Percentiles rank a stretch among this genome's conserved stretches.
Conservation (phyloP, 805 yeast species). For the Candida ipomoeae region DNA sequence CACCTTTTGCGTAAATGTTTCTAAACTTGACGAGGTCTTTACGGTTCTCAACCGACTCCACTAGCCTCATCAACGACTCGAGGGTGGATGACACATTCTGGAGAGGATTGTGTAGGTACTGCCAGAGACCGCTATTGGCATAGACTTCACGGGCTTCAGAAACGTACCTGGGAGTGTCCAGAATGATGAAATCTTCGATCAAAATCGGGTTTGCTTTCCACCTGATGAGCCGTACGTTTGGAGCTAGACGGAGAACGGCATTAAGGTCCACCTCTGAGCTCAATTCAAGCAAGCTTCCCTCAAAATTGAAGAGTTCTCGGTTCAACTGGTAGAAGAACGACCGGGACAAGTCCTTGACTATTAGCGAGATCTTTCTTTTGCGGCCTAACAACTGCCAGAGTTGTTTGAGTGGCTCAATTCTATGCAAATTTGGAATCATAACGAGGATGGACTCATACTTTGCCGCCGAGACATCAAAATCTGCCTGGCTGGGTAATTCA, state of each 20-base stretch:
- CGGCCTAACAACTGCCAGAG: conserved; percentile 9
- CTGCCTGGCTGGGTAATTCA: conserved; percentile 5
- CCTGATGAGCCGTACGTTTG: conserved; percentile 39
- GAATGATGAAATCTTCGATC: conserved; percentile 36
- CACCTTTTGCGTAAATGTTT: conserved; percentile 58
- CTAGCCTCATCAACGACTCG: conserved; percentile 43
- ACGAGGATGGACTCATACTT: conserved; percentile 8
- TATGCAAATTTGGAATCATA: conserved; percentile 6
- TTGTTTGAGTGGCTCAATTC: conserved; percentile 5
- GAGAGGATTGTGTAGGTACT: conserved; percentile 44
- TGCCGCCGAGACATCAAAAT: not conserved
- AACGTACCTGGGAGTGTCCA: not conserved
- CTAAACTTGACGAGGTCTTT: conserved; percentile 41
- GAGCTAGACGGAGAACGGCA: conserved; percentile 23
- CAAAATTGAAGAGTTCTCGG: conserved; percentile 19
- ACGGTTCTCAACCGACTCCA: conserved; percentile 31
- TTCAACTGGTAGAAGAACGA: conserved; percentile 29
- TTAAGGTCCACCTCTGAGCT: conserved; percentile 8
- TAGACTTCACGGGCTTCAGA: conserved; percentile 7
- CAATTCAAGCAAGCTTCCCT: conserved; percentile 15
- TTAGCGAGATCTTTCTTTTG: conserved; percentile 15
- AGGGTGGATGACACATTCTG: conserved; percentile 47
- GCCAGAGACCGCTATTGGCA: conserved; percentile 25
- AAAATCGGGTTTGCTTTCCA: conserved; percentile 46
- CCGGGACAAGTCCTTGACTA: conserved; percentile 36